Base-by-base conservation (phyloP, 192 early-diverging fungal species). In the Coemansia erecta region DNA sequence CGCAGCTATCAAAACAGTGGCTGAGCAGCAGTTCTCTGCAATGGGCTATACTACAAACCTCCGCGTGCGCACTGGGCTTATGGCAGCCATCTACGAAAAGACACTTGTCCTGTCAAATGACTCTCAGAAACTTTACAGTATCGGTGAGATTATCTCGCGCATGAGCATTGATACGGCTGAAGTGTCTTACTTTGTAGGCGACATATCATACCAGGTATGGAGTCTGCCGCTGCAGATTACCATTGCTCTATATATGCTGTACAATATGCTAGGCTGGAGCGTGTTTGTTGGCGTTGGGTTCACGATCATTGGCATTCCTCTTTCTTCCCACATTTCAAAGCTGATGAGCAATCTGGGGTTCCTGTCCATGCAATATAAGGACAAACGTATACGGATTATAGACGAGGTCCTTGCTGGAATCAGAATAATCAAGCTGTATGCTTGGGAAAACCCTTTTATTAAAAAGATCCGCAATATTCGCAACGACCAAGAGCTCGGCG, bases 1-100 rank as follows among this genome's bases (percentile, higher is more conserved):
- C 39, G 90, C 92, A 59, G 50, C 91, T 7, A 64, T 82, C 3
- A 92, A 96, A 68, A 92, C 94, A 0, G 70, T 89, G 37, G 77
- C 93, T 8, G 81, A 92, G 49, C 92, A 94, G 68, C 92, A 94
- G 61, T 94, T 95, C 79, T 95, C 94, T 71, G 87, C 91, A 57
- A 81, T 88, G 49, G 92, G 90, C 61, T 84, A 92, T 58, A 77
- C 82, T 15, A 86, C 85, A 15, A 92, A 90, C 56, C 88, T 92
- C 83, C 83, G 86, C 49, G 74, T 91, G 21, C 85, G 87, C 48
- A 83, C 92, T 11, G 90, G 87, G 28, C 71, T 93, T 55, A 86
- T 89, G 35, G 90, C 95, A 0, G 87, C 92, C 24, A 89, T 98
- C 42, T 98, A 96, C 70, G 83, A 84, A 57, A 98, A 97, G 60